phyloP scores from a whole-genome alignment of 2,329 filamentous ascomycete species.

The Canariomyces notabilis region DNA sequence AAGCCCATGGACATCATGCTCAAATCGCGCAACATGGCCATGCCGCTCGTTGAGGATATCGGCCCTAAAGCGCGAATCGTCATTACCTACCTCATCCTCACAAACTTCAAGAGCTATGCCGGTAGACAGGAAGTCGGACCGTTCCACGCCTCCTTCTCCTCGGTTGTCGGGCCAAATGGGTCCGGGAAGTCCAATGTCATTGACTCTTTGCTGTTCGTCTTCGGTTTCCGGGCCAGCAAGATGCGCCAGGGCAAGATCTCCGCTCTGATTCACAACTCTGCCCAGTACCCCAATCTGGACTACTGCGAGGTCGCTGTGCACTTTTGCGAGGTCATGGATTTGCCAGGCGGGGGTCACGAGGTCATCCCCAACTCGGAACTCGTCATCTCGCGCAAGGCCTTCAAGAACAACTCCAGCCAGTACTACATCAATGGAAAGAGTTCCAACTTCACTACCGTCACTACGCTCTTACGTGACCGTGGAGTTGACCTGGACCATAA shows the following conservation, averaged over 20 bases:
- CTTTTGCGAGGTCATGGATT: slow-evolving; percentile 91
- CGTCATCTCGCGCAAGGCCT: slow-evolving; percentile 84
- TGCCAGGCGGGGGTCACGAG: slow-evolving; percentile 68
- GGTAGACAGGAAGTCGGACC: slow-evolving; percentile 92
- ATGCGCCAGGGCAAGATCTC: slow-evolving; percentile 99
- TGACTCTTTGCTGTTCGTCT: slow-evolving; percentile 96
- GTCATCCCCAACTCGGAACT: slow-evolving; percentile 79
- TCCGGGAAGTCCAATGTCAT: slow-evolving; percentile 99
- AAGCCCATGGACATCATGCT: slow-evolving; percentile 91
- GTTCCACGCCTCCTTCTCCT: slow-evolving; percentile 95
- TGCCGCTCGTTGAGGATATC: slow-evolving; percentile 65
- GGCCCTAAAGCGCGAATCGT: slow-evolving; percentile 82
- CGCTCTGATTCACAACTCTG: slow-evolving; percentile 95
- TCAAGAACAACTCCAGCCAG: slow-evolving; percentile 97
- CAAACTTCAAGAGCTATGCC: slow-evolving; percentile 98
- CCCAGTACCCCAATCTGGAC: slow-evolving; percentile 75
- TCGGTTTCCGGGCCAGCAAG: slow-evolving; percentile 97
- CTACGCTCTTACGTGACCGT: slow-evolving; percentile 75
- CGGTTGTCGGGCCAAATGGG: slow-evolving; percentile 94
- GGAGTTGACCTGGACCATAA: slow-evolving; percentile 97
- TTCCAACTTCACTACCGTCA: slow-evolving; percentile 90
- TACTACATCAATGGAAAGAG: slow-evolving; percentile 92
- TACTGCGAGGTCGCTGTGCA: slow-evolving; percentile 95
- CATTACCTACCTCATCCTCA: slow-evolving; percentile 85
- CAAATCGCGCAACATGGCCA: slow-evolving; percentile 69